Percentiles rank a stretch among this genome's conserved stretches.
phyloP scores from a whole-genome alignment of 495 filamentous ascomycete genomes.

The Xylaria intraflava region DNA sequence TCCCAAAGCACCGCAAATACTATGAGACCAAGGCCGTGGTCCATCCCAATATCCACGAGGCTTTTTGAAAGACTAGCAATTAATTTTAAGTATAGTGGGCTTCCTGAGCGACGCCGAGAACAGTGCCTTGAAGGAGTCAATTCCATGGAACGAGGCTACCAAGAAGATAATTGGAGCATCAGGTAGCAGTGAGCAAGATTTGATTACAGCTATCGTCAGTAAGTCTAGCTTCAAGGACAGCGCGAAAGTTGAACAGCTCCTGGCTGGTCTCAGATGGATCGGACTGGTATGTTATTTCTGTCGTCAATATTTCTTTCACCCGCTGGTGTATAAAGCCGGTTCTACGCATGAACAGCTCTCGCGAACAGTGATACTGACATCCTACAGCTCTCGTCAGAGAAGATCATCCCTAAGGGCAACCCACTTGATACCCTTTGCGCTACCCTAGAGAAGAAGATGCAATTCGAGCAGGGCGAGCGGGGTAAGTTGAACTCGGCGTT shows the following conservation, averaged over 20 bases:
- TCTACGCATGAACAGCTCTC: not conserved
- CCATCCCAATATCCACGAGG: not conserved
- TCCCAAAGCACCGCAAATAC: not conserved
- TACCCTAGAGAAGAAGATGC: slow-evolving; percentile 86
- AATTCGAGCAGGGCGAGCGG: slow-evolving; percentile 75
- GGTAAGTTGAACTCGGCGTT: not conserved
- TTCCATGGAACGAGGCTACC: slow-evolving; percentile 76
- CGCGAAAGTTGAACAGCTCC: slow-evolving; percentile 69
- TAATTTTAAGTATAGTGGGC: slow-evolving; percentile 2
- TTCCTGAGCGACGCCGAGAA: slow-evolving; percentile 67
- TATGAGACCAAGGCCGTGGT: not conserved
- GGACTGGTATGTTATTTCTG: slow-evolving; percentile 44
- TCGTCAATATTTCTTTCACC: not conserved
- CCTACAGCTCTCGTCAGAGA: slow-evolving; percentile 59
- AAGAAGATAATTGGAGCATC: slow-evolving; percentile 62
- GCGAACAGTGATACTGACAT: not conserved
- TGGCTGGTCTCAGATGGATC: slow-evolving; percentile 76
- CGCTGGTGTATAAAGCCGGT: not conserved
- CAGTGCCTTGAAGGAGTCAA: slow-evolving; percentile 53
- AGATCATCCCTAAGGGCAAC: slow-evolving; percentile 68
- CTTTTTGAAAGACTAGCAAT: not conserved
- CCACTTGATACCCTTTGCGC: slow-evolving; percentile 87
- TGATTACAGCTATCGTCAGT: slow-evolving; percentile 63
- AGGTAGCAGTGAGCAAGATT: slow-evolving; percentile 56
- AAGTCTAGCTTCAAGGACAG: slow-evolving; percentile 64